Base-by-base conservation (phyloP, 345 rosid species). In the Ailanthus altissimus region DNA sequence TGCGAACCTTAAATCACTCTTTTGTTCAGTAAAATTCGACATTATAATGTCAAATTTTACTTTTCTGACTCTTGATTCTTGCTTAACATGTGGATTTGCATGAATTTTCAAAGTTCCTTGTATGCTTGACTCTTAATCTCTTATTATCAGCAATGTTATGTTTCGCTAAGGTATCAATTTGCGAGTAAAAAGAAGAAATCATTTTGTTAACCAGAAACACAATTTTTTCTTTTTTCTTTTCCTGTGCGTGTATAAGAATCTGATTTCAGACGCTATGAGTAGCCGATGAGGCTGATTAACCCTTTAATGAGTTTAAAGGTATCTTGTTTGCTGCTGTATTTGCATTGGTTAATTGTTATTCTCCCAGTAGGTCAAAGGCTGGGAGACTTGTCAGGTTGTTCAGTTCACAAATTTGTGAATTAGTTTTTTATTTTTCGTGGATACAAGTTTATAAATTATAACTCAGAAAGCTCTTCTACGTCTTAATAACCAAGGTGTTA, bases 1-100 rank as follows among this genome's bases (percentile, higher is more conserved):
- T 60, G 7, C 49, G 60, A 74, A 62, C 46, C 77, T 62, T 62
- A 32, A 28, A 10, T 72, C 28, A 49, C 69, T 32, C 26, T 25
- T 74, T 51, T 9, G 18, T 71, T 13, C 43, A 16, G n/a, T 71
- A 45, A 46, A n/a, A n/a, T 71, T 71, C 40, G 12, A 36, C 64
- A 12, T 71, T 11, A 21, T 56, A 8, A 46, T 51, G 61, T 47
- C 49, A 59, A 10, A 69, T 45, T 38, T 63, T 14, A 49, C 40
- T 47, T 68, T 21, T 50, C 7, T 7, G 43, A 18, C 45, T 69
- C 18, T 8, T 20, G 11, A 67, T 45, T 21, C 32, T n/a, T 12
- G 26, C 38, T 18, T 47, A 8, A 43, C 28, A 16, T 58, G 75
- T 15, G 63, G 21, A 21, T 43, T 73, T 59, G 16, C 57, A 60